Percentiles rank a stretch among this genome's conserved stretches.
phyloP scores from a whole-genome alignment of 306 rosid species.

The Vachellia pachyceras region DNA sequence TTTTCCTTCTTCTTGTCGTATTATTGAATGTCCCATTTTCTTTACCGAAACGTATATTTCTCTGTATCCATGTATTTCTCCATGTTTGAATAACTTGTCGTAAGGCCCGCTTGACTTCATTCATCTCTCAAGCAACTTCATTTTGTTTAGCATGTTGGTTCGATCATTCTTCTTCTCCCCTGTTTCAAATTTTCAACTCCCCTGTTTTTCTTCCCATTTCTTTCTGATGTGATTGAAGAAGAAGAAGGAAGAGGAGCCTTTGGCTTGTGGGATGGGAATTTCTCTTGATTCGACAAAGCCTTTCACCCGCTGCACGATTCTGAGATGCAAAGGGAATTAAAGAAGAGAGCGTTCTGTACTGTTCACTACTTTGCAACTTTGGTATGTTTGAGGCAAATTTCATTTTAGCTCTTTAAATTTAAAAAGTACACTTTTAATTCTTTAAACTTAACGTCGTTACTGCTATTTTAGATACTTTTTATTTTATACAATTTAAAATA shows the following conservation, averaged over 20 bases:
- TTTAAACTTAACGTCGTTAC: too few relatives aligned
- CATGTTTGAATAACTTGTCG: neutral
- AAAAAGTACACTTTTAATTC: too few relatives aligned
- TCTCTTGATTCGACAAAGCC: slow-evolving; percentile 53
- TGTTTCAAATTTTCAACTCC: neutral
- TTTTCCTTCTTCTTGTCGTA: neutral
- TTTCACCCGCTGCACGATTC: slow-evolving; percentile 42
- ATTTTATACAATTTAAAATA: too few relatives aligned
- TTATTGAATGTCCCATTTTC: neutral
- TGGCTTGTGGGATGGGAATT: slow-evolving; percentile 24
- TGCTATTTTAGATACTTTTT: too few relatives aligned
- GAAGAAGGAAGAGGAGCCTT: neutral
- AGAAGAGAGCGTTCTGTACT: slow-evolving; percentile 46
- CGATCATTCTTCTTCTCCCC: neutral
- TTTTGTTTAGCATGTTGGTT: neutral
- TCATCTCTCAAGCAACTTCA: neutral
- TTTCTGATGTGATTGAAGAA: neutral
- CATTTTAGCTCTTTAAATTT: too few relatives aligned
- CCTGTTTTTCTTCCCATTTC: neutral
- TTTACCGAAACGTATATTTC: neutral
- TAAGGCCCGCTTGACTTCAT: neutral
- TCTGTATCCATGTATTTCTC: neutral
- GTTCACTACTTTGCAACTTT: neutral
- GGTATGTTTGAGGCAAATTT: slow-evolving; percentile 20
- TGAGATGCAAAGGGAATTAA: slow-evolving; percentile 46